phyloP scores from a whole-genome alignment of 2,329 filamentous ascomycete genomes.

The Dactylonectria estremocensis region DNA sequence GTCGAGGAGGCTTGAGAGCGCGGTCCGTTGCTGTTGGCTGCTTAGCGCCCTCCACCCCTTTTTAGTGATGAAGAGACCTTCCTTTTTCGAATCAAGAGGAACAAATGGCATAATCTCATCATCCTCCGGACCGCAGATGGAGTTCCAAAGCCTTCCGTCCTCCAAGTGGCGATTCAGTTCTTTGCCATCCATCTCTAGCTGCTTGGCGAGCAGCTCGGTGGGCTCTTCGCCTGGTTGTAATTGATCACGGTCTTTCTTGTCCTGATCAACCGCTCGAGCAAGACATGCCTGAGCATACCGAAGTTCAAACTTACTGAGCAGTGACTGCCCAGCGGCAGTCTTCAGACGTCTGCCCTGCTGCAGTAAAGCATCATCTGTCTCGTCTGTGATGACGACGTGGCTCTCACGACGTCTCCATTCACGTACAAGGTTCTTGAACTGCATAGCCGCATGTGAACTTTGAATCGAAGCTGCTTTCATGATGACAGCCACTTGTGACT shows the following conservation, averaged over 20 bases:
- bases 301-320: background rate
- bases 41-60: background rate
- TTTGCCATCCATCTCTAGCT: background rate
- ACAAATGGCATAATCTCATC: slow-evolving; percentile 1
- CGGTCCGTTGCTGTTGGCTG: background rate
- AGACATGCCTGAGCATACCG: slow-evolving; percentile 1
- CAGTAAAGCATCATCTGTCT: background rate
- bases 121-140: background rate
- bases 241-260: background rate
- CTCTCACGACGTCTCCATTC: background rate
- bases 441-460: background rate
- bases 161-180: background rate
- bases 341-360: background rate
- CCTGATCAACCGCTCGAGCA: background rate
- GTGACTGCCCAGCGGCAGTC: background rate
- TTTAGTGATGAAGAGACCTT: background rate
- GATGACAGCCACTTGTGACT: background rate
- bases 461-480: background rate
- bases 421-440: slow-evolving; percentile 4
- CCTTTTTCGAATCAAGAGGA: background rate
- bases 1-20: background rate
- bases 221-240: background rate
- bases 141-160: slow-evolving; percentile 1
- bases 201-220: background rate
- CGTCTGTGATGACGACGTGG: background rate